Evolutionary conservation across 1,139 yeast genomes (phyloP).

Genomic region (Pichia sp.): DNA sequence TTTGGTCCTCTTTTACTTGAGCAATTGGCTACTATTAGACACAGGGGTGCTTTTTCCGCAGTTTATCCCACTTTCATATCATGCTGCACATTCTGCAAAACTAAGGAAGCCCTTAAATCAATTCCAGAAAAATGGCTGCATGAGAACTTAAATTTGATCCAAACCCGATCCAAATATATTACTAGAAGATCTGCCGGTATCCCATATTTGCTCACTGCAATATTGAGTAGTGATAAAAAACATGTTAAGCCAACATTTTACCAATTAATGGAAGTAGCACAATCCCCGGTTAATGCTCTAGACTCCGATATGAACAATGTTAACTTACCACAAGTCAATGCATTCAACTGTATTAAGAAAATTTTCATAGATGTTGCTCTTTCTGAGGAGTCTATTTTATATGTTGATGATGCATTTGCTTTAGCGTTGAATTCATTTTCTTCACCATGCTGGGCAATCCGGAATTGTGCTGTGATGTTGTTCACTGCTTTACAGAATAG

Average conservation of each 20-base stretch:
- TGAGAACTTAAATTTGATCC: constrained; percentile 48
- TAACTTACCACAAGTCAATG: constrained; percentile 90
- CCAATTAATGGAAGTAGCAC: constrained; percentile 50
- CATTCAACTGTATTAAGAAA: constrained; percentile 76
- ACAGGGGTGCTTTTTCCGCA: constrained; percentile 88
- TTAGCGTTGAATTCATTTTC: constrained; percentile 60
- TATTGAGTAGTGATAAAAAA: constrained; percentile 52
- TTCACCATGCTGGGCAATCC: constrained; percentile 72
- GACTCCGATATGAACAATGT: constrained; percentile 40
- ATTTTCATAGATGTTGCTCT: constrained; percentile 68
- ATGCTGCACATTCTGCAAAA: constrained; percentile 51
- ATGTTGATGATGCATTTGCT: constrained; percentile 54
- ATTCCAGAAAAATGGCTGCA: constrained; percentile 55
- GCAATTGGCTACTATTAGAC: constrained; percentile 72
- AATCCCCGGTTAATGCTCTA: constrained; percentile 39
- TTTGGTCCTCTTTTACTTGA: constrained; percentile 54
- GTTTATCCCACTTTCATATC: constrained; percentile 74
- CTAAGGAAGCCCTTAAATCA: constrained; percentile 13
- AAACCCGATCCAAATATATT: constrained; percentile 57
- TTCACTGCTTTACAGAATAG: constrained; percentile 79
- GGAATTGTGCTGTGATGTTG: constrained; percentile 92
- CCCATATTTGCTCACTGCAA: constrained; percentile 75
- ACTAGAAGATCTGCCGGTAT: constrained; percentile 91
- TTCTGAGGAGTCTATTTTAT: constrained; percentile 47
- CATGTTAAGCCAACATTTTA: constrained; percentile 48